Evolutionary conservation across 495 filamentous ascomycete genomes (phyloP).

Genomic region (Amniculicola lignicola): DNA sequence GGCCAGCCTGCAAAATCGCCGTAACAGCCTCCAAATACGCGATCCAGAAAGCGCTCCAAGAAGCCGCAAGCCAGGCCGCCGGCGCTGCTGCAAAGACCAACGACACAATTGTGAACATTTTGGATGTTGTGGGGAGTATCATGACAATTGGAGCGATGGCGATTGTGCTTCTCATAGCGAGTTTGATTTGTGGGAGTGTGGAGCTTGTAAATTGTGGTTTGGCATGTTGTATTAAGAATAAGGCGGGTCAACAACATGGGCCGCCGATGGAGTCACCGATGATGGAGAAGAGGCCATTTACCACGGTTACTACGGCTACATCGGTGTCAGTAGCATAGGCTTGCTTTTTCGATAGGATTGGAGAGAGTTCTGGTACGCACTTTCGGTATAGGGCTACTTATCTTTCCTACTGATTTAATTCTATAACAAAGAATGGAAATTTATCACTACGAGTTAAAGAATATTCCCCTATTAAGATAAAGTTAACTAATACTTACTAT

Average conservation of each 20-base stretch:
- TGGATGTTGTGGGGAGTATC: not conserved
- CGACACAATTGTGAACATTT: not conserved
- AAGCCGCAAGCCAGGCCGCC: not conserved
- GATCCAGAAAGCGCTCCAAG: not conserved
- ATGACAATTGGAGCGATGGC: not conserved
- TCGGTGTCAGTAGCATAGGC: no score
- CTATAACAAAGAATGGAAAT: no score
- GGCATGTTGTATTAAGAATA: not conserved
- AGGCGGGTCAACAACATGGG: not conserved
- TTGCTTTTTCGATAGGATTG: no score
- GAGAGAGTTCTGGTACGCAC: no score
- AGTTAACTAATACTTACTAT: no score
- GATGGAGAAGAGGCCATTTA: not conserved
- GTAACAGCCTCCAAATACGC: not conserved
- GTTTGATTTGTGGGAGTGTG: not conserved
- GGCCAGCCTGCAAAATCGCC: not conserved
- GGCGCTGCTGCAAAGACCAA: not conserved
- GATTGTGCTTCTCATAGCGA: not conserved
- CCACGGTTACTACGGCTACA: not conserved
- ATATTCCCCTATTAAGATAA: no score
- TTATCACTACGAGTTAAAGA: no score
- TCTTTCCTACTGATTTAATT: no score
- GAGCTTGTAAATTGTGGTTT: slow-evolving; percentile 1
- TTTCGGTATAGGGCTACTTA: no score
- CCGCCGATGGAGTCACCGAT: not conserved